Evolutionary conservation across 2,329 filamentous ascomycete genomes (phyloP).

Genomic region (Neonectria punicea): DNA sequence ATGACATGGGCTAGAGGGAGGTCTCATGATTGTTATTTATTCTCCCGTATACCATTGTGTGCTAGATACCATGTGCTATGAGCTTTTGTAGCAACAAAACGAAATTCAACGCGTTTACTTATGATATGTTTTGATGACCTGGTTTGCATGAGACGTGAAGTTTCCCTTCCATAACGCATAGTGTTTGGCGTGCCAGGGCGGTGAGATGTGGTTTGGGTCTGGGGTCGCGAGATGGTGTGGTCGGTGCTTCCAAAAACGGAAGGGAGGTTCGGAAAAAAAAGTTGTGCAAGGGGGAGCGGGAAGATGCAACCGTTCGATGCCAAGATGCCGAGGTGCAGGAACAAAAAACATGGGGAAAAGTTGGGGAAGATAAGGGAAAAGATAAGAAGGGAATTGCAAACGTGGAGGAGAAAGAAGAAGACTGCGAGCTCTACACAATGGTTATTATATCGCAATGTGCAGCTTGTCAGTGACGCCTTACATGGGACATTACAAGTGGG

Average conservation of each 20-base stretch:
- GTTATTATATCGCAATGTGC: conserved; percentile 8
- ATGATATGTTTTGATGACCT: background rate
- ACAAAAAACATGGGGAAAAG: conserved; percentile 11
- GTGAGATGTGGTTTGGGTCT: background rate
- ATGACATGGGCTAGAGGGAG: conserved; percentile 7
- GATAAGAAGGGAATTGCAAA: background rate
- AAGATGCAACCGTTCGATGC: background rate
- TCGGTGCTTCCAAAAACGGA: background rate
- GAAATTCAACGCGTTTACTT: background rate
- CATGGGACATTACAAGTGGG: conserved; percentile 1
- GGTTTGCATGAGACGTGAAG: background rate
- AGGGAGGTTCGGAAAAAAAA: background rate
- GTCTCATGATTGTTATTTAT: conserved; percentile 8
- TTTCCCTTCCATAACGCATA: background rate
- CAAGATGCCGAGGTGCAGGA: background rate
- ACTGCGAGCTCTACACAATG: background rate
- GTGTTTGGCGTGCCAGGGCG: background rate
- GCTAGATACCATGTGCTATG: conserved; percentile 27
- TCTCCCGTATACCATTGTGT: conserved; percentile 34
- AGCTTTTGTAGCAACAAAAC: conserved; percentile 6
- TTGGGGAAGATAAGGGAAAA: background rate
- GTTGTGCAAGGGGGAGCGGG: background rate
- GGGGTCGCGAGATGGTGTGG: background rate
- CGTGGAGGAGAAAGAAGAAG: background rate
- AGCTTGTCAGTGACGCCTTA: conserved; percentile 7